Base-by-base conservation (phyloP, 169 alveolate species). In the Plasmodium malariae region DNA sequence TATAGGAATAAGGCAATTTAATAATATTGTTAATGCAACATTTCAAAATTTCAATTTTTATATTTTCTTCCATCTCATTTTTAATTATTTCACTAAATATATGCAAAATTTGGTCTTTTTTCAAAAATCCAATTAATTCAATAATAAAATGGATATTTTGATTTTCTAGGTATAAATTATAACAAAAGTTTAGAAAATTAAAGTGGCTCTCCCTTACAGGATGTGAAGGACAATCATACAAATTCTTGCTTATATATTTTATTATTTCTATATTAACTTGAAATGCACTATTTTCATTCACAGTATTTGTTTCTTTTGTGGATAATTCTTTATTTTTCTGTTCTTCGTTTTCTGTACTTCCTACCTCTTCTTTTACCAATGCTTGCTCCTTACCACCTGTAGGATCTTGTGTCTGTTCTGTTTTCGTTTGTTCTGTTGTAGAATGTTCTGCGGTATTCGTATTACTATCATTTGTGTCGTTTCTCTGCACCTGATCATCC, bases 61-160 rank as follows among this genome's bases (percentile, higher is more conserved):
- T 67, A 83, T 67, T 83, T 83, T 83, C 91, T 1, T 83, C 72
- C 71, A 67, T 36, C 12, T 83, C 83, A 67, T 36, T 67, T 83
- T 83, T 83, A 32, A 83, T 67, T 67, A 83, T 83, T 60, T 83
- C 91, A 67, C 67, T 83, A 45, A 83, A 67, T 83, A 83, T 83
- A 60, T 83, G 51, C n/a, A 83, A 21, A 24, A 55, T 83, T 67
- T 83, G 91, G 26, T 83, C 91, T 32, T 83, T 83, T 43, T 67
- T 67, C 28, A 83, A 54, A 55, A 83, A 83, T 30, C 65, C 91
- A 51, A 83, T 67, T 21, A 83, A 51, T 67, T 83, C 91, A 32
- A 83, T 67, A 67, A 83, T 83, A 68, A 83, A 83, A 67, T 51
- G 17, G 0, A 83, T 24, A 59, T 83, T 83, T 57, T 83, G 65